phyloP scores from a whole-genome alignment of 768 basidiomycete species.

The Rhizopogon roseolus region DNA sequence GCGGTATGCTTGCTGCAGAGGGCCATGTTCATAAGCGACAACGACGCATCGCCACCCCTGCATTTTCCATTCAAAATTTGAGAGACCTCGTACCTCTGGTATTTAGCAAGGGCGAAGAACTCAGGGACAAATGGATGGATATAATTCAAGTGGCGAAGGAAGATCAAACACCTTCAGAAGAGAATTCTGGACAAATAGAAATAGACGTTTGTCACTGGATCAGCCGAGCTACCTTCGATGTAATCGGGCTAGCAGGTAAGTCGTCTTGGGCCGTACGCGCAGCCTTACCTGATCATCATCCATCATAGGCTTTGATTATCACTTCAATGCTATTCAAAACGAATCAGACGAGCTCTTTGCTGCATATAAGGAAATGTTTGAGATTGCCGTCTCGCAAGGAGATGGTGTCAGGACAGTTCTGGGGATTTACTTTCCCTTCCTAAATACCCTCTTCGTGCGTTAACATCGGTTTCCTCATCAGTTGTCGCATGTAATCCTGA shows the following conservation, averaged over 20 bases:
- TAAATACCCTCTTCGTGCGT: conserved; percentile 55
- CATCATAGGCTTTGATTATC: conserved; percentile 71
- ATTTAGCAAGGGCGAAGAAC: conserved; percentile 59
- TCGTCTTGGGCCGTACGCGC: background rate
- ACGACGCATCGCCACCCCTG: conserved; percentile 69
- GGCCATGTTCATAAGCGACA: conserved; percentile 78
- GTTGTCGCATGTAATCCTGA: conserved; percentile 3
- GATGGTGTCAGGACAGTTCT: conserved; percentile 40
- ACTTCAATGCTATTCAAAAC: conserved; percentile 78
- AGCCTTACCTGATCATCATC: background rate
- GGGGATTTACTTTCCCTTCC: conserved; percentile 53
- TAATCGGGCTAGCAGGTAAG: conserved; percentile 84
- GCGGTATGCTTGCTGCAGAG: conserved; percentile 78
- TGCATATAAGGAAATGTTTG: conserved; percentile 87
- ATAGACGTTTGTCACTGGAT: conserved; percentile 82
- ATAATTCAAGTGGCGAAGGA: conserved; percentile 33
- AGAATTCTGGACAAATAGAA: conserved; percentile 27
- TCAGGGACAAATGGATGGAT: conserved; percentile 56
- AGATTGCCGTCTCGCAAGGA: conserved; percentile 57
- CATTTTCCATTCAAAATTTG: conserved; percentile 78
- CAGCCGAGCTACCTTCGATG: conserved; percentile 82
- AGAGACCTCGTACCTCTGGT: conserved; percentile 67
- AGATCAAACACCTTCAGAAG: background rate
- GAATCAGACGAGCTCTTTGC: conserved; percentile 73
- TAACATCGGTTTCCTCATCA: background rate